A percentile compares a stretch with the other conserved stretches of the same genome.
phyloP scores from a whole-genome alignment of 1,284 basidiomycete genomes.

The Gymnopus androsaceus region DNA sequence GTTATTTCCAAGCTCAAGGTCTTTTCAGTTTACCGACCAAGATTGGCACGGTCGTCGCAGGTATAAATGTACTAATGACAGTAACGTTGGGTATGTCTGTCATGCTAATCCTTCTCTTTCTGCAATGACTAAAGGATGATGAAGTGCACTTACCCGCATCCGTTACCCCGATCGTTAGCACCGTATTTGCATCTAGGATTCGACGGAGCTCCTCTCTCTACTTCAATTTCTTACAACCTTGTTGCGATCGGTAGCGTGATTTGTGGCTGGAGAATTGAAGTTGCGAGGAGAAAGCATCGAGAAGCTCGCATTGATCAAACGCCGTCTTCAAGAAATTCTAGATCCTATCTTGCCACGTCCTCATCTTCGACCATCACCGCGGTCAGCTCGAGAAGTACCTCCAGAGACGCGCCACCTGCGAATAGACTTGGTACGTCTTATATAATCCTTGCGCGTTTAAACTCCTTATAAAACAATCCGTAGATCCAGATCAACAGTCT shows the following conservation, averaged over 20 bases:
- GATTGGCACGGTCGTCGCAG: constrained; percentile 83
- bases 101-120: constrained; percentile 26
- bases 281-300: not conserved
- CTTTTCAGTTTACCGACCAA: constrained; percentile 87
- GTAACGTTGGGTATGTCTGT: constrained; percentile 67
- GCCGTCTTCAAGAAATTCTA: not conserved
- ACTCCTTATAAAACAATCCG: no score
- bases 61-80: constrained; percentile 84
- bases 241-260: constrained; percentile 68
- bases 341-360: no score
- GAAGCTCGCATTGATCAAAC: not conserved
- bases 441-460: not conserved
- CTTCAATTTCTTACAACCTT: constrained; percentile 86
- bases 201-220: constrained; percentile 90
- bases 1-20: constrained; percentile 90
- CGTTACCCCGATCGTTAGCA: constrained; percentile 37
- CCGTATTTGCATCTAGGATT: constrained; percentile 70
- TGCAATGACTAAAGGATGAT: no score
- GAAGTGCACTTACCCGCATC: constrained; percentile 78
- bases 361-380: not conserved
- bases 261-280: constrained; percentile 61
- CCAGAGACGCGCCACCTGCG: not conserved
- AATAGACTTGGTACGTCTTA: not conserved
- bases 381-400: not conserved
- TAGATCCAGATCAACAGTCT: no score